Evolutionary conservation across 805 yeast genomes (phyloP).

Genomic region (Millerozyma miso): DNA sequence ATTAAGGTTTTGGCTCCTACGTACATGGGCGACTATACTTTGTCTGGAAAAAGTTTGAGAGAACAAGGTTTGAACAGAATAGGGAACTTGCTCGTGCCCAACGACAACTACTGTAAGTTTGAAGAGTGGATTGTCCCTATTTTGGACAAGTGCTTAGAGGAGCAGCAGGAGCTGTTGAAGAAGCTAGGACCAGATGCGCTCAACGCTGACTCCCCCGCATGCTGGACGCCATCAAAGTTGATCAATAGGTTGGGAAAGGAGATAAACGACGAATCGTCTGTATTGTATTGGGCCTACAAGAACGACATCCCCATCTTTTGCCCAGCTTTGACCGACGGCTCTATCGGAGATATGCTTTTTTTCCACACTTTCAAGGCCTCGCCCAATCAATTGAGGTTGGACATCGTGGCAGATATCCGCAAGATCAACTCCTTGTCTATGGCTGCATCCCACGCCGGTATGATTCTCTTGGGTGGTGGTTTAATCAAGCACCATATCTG

Average conservation of each 20-base stretch:
- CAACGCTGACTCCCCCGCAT: conserved; percentile 59
- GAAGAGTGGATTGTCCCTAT: conserved; percentile 99
- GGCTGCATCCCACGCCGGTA: conserved; percentile 93
- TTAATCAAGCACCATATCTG: conserved; percentile 94
- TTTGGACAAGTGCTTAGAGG: conserved; percentile 79
- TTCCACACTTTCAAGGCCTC: conserved; percentile 96
- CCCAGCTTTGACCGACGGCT: conserved; percentile 97
- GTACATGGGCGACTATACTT: conserved; percentile 83
- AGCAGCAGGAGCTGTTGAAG: conserved; percentile 68
- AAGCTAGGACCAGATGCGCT: conserved; percentile 47
- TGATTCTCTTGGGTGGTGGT: conserved; percentile 96
- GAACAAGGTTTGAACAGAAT: conserved; percentile 97
- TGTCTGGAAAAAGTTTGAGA: conserved; percentile 77
- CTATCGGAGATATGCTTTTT: conserved; percentile 97
- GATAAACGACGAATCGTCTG: conserved; percentile 89
- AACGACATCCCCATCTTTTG: conserved; percentile 95
- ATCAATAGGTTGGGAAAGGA: conserved; percentile 94
- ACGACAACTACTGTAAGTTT: conserved; percentile 94
- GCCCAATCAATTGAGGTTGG: conserved; percentile 84
- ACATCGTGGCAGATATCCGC: conserved; percentile 92
- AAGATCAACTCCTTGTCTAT: conserved; percentile 87
- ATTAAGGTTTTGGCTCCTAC: conserved; percentile 97
- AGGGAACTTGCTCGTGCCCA: conserved; percentile 94
- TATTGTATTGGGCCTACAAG: conserved; percentile 96
- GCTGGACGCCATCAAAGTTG: conserved; percentile 93